phyloP scores from a whole-genome alignment of 257 asterid species.

The Handroanthus guayacan region DNA sequence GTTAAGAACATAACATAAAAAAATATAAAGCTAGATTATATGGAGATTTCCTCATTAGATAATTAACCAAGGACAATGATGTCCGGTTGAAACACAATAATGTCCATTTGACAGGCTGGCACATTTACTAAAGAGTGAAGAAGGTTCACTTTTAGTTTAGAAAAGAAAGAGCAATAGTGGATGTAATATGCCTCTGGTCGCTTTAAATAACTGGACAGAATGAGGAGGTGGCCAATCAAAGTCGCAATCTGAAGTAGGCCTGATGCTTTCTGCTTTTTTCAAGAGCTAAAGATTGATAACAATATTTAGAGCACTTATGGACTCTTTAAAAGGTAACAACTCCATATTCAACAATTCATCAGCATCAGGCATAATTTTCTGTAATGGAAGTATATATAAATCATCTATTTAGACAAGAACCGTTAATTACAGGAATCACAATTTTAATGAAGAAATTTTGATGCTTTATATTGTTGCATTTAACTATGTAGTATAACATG shows the following conservation, averaged over 20 bases:
- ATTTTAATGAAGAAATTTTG: background rate
- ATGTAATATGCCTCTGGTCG: background rate
- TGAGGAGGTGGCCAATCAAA: background rate
- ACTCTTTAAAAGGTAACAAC: background rate
- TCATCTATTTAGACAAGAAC: background rate
- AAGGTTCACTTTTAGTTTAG: background rate
- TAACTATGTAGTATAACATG: background rate
- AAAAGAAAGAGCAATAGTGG: conserved; percentile 13
- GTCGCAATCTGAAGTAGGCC: background rate
- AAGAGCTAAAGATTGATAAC: background rate
- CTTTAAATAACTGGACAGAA: conserved; percentile 13
- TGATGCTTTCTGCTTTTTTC: background rate
- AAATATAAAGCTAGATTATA: background rate
- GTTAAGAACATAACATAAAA: background rate
- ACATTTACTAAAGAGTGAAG: conserved; percentile 16
- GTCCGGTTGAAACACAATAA: background rate
- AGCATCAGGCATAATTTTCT: background rate
- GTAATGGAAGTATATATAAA: background rate
- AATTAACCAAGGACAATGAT: conserved; percentile 7
- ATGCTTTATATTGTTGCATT: background rate
- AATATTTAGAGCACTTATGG: background rate
- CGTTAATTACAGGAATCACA: background rate
- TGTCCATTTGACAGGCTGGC: conserved; percentile 30
- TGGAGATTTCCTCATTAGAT: conserved; percentile 10
- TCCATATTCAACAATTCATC: background rate